Percentiles rank a stretch among this genome's conserved stretches.
Conservation (phyloP, 306 rosid species). For the Glycine tomentella region DNA sequence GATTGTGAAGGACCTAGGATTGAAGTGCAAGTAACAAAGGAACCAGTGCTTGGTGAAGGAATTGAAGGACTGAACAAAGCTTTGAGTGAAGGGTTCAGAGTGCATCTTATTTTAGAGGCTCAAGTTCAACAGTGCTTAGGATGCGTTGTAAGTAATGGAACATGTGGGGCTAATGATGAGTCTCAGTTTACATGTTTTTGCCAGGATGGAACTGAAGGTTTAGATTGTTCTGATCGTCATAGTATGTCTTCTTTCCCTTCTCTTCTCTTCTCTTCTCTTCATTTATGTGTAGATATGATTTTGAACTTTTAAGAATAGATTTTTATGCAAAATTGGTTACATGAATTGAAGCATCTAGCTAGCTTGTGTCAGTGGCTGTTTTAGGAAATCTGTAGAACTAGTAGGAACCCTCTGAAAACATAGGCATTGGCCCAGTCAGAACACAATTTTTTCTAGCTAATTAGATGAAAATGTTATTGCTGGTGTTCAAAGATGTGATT, state of each 20-base stretch:
- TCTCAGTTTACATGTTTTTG: conserved; percentile 51
- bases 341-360: background rate
- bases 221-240: conserved; percentile 33
- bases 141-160: conserved; percentile 38
- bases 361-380: background rate
- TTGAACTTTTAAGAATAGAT: background rate
- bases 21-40: conserved; percentile 36
- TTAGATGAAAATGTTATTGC: background rate
- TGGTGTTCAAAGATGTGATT: background rate
- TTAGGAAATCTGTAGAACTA: background rate
- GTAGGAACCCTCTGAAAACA: background rate
- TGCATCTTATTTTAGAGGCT: conserved; percentile 20
- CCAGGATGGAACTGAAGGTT: conserved; percentile 41
- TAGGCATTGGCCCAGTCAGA: too few relatives aligned
- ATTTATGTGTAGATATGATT: background rate
- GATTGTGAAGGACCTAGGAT: conserved; percentile 28
- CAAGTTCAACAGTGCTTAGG: conserved; percentile 15
- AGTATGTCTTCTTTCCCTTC: conserved; percentile 43
- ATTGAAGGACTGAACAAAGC: conserved; percentile 13
- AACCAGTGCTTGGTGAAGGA: background rate
- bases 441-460: too few relatives aligned
- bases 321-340: background rate
- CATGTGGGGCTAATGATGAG: conserved; percentile 42
- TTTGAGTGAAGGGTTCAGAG: conserved; percentile 48
- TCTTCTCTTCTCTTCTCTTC: conserved; percentile 8